These are phyloP conservation scores for Corynespora cassiicola DNA, from an alignment of 2,329 filamentous ascomycete species.

Conservation along the genomic window DNA sequence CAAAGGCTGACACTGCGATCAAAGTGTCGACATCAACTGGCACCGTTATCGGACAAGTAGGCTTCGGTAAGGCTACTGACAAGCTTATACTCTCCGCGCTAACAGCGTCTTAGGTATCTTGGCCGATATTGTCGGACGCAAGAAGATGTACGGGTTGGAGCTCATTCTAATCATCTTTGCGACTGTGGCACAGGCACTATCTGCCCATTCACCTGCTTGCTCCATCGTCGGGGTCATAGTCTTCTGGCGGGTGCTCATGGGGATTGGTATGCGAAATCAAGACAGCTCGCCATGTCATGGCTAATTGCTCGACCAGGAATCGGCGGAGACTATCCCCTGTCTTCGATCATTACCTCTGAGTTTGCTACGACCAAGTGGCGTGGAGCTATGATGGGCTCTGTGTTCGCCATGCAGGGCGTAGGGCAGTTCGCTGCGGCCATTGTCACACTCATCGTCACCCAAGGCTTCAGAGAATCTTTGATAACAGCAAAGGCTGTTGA, in stretches of 20 bases:
- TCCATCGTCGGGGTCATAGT: slow-evolving; percentile 48
- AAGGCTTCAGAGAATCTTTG: slow-evolving; percentile 73
- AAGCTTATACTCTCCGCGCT: background rate
- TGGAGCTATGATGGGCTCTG: slow-evolving; percentile 85
- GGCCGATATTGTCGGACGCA: slow-evolving; percentile 79
- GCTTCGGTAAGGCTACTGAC: slow-evolving; percentile 56
- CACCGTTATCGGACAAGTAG: slow-evolving; percentile 81
- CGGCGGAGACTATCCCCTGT: slow-evolving; percentile 79
- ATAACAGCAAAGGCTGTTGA: slow-evolving; percentile 57
- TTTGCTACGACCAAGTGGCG: slow-evolving; percentile 86
- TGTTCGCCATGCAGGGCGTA: slow-evolving; percentile 87
- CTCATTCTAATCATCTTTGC: slow-evolving; percentile 48
- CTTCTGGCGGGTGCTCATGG: slow-evolving; percentile 50
- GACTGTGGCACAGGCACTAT: slow-evolving; percentile 47
- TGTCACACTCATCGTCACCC: slow-evolving; percentile 75
- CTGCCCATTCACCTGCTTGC: slow-evolving; percentile 39
- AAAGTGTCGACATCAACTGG: slow-evolving; percentile 85
- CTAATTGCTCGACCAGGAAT: slow-evolving; percentile 15
- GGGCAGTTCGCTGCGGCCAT: slow-evolving; percentile 80
- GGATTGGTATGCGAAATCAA: slow-evolving; percentile 31
- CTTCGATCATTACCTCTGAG: slow-evolving; percentile 84
- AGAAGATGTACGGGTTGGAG: slow-evolving; percentile 77
- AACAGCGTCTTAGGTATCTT: slow-evolving; percentile 46
- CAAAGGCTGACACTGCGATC: slow-evolving; percentile 77
- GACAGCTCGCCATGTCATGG: background rate